Conservation (phyloP, 2,329 filamentous ascomycete species). For the Orbilia brochopaga region DNA sequence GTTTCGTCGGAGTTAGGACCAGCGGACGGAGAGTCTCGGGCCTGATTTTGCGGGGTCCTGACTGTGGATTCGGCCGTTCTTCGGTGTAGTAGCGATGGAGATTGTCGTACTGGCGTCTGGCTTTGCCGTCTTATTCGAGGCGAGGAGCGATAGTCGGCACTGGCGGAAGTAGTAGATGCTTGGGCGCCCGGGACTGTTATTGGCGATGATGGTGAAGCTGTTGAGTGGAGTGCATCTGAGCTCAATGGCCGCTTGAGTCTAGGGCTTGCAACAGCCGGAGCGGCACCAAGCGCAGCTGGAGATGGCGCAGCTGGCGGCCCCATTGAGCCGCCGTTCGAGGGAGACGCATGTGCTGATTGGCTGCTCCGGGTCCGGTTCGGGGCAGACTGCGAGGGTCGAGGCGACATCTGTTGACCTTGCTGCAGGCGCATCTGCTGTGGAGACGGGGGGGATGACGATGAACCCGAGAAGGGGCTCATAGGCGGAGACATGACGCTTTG, state of each 20-base stretch:
- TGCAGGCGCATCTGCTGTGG: slow-evolving; percentile 41
- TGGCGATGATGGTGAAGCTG: slow-evolving; percentile 14
- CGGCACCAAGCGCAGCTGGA: slow-evolving; percentile 19
- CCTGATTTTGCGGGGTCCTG: slow-evolving; percentile 32
- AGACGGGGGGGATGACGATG: slow-evolving; percentile 40
- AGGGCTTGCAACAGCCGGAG: slow-evolving; percentile 28
- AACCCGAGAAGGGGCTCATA: slow-evolving; percentile 42
- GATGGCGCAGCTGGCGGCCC: slow-evolving; percentile 37
- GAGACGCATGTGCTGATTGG: slow-evolving; percentile 24
- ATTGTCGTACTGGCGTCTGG: slow-evolving; percentile 22
- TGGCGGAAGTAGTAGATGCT: neutral
- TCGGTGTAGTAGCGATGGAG: slow-evolving; percentile 31
- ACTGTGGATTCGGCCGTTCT: slow-evolving; percentile 30
- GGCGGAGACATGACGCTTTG: slow-evolving; percentile 41
- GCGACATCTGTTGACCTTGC: slow-evolving; percentile 38
- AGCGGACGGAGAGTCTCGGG: slow-evolving; percentile 8
- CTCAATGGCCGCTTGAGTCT: slow-evolving; percentile 42
- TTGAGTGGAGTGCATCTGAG: slow-evolving; percentile 30
- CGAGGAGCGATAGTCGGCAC: slow-evolving; percentile 31
- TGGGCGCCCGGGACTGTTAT: slow-evolving; percentile 13
- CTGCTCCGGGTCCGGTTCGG: slow-evolving; percentile 6
- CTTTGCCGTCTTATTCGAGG: slow-evolving; percentile 29
- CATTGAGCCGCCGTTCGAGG: slow-evolving; percentile 20
- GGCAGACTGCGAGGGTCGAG: slow-evolving; percentile 20
- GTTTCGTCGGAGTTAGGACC: slow-evolving; percentile 41